Evolutionary conservation across 108 stramenopile genomes (phyloP), one percentile per base, ranked within the genome.

Genomic region (Fistulifera pelliculosa): DNA sequence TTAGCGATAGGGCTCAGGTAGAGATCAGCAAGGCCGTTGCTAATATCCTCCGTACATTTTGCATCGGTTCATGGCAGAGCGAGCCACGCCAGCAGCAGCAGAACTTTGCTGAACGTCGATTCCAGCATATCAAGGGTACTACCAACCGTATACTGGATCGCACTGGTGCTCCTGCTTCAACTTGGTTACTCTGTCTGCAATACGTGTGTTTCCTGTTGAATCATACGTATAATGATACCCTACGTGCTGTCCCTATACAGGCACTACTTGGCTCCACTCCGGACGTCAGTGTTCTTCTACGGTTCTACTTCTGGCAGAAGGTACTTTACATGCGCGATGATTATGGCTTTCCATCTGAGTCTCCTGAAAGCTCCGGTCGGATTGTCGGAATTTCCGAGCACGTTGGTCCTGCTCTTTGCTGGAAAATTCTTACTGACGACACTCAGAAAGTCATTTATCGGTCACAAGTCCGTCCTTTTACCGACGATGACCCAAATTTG

Each of bases 81-180:
- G 66, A 68, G 27, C 66, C 60, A 1, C 2, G 54, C 15, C 38
- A 61, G 6, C 66, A 60, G 27, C 39, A 68, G 5, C 66, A 68
- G 43, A 68, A 68, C 49, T 22, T 27, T 24, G 60, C 53, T 14
- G 66, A 68, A 41, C 59, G 53, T 3, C 52, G 52, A 10, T 22
- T 51, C 50, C 21, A n/a, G 22, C 4, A 3, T 23, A 17, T 60
- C 49, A 23, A 66, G 44, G 18, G 16, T 12, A 50, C 16, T 26
- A 41, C 50, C 35, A 61, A 61, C 25, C 14, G 15, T 28, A 54
- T 41, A 15, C 17, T 66, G 21, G 58, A 66, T 44, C 58, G 57
- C 1, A 60, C 65, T 54, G 65, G 65, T 18, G 16, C 58, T 23
- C 65, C 65, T 51, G 49, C 49, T 15, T 41, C 21, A 4, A 39